Percentiles rank a stretch among this genome's conserved stretches.
phyloP scores from a whole-genome alignment of 306 rosid species.

The Cicer chorassanicum region DNA sequence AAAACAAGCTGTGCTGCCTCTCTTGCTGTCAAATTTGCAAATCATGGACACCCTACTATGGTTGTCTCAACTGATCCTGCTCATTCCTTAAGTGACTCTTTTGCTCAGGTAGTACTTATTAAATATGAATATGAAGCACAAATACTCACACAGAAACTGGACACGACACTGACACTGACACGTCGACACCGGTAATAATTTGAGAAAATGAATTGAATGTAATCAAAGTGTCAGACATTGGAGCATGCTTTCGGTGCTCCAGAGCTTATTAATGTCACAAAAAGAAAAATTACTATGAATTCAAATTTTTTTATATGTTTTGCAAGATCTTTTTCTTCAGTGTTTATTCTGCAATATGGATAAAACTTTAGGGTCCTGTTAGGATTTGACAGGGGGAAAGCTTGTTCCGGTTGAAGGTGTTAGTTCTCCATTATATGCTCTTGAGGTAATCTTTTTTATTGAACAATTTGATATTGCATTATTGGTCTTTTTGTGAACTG shows the following conservation, averaged over 20 bases:
- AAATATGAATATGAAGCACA: too few relatives aligned
- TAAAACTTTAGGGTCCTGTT: conserved; percentile 9
- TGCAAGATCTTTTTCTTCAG: neutral
- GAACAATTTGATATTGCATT: conserved; percentile 5
- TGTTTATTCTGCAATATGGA: conserved; percentile 33
- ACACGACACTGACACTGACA: too few relatives aligned
- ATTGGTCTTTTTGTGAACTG: conserved; percentile 9
- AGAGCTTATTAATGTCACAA: neutral
- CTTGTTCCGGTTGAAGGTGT: conserved; percentile 83
- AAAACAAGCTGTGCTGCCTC: conserved; percentile 58
- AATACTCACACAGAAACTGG: too few relatives aligned
- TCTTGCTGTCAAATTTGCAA: conserved; percentile 83
- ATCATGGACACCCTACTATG: conserved; percentile 85
- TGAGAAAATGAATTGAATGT: too few relatives aligned
- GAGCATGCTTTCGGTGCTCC: too few relatives aligned
- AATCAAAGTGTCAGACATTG: too few relatives aligned
- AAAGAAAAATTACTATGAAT: neutral
- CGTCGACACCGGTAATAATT: too few relatives aligned
- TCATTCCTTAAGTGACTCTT: conserved; percentile 91
- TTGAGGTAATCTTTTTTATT: conserved; percentile 61
- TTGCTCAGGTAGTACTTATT: conserved; percentile 67
- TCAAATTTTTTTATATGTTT: conserved; percentile 1
- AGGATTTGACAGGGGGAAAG: conserved; percentile 89
- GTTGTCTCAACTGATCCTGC: conserved; percentile 96
- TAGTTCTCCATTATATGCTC: conserved; percentile 77